A percentile compares a stretch with the other conserved stretches of the same genome.
Conservation (phyloP, 1,284 basidiomycete species). For the Ustilago hordei region DNA sequence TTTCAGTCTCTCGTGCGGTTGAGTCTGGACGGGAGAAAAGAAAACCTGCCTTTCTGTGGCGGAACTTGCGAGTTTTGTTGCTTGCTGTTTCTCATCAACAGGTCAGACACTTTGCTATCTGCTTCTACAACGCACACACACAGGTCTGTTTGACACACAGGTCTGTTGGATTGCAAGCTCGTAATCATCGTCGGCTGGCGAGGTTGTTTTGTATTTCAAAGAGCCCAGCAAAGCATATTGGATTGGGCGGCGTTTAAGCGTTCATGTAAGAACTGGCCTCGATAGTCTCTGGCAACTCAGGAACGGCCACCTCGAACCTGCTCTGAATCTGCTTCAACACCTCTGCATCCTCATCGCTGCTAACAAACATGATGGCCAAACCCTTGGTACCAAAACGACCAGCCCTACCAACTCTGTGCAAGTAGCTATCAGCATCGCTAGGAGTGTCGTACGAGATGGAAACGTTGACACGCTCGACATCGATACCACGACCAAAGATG, state of each 20-base stretch:
- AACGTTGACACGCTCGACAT: constrained; percentile 69
- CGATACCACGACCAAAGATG: constrained; percentile 69
- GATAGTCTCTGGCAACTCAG: constrained; percentile 90
- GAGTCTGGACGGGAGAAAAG: neutral
- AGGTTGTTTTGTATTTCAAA: neutral
- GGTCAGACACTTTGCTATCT: too few relatives aligned
- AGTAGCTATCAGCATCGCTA: constrained; percentile 94
- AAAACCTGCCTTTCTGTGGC: too few relatives aligned
- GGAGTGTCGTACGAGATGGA: constrained; percentile 79
- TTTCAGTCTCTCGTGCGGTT: too few relatives aligned
- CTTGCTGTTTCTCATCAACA: too few relatives aligned
- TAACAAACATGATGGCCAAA: constrained; percentile 97
- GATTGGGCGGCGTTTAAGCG: constrained; percentile 22
- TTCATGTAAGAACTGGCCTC: constrained; percentile 76
- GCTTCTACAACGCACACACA: neutral
- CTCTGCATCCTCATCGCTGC: constrained; percentile 89
- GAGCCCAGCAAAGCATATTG: neutral
- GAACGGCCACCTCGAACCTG: constrained; percentile 91
- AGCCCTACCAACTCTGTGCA: constrained; percentile 98
- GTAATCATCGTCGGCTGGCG: neutral
- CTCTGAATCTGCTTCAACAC: constrained; percentile 92
- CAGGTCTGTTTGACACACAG: neutral
- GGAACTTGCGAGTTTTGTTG: constrained; percentile 6
- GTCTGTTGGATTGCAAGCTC: neutral
- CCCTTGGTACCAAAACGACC: constrained; percentile 99